A percentile compares a stretch with the other conserved stretches of the same genome.
These are phyloP conservation scores for Eutrema heterophyllum DNA, from an alignment of 345 rosid genomes.

Conservation along the genomic window DNA sequence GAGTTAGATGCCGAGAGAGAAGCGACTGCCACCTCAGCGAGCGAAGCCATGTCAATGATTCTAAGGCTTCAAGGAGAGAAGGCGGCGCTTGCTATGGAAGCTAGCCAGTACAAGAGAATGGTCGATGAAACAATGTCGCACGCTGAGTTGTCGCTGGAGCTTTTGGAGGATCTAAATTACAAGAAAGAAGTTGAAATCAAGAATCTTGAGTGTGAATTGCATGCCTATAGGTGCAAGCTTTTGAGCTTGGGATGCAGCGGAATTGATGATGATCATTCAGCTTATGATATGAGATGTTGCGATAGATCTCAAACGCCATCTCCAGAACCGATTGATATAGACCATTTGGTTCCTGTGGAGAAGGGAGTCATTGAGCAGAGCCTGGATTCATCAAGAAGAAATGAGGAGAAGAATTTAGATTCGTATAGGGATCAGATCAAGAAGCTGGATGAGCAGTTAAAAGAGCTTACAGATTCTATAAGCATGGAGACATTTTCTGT, in stretches of 20 bases:
- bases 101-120: slow-evolving; percentile 77
- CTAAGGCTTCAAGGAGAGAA: slow-evolving; percentile 76
- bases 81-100: slow-evolving; percentile 69
- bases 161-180: slow-evolving; percentile 52
- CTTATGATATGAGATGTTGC: background rate
- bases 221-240: slow-evolving; percentile 59
- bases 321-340: background rate
- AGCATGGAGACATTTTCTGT: slow-evolving; percentile 25
- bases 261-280: slow-evolving; percentile 5
- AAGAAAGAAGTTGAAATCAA: slow-evolving; percentile 74
- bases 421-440: slow-evolving; percentile 31
- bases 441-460: slow-evolving; percentile 42
- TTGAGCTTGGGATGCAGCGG: slow-evolving; percentile 61
- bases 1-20: slow-evolving; percentile 83
- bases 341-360: slow-evolving; percentile 16
- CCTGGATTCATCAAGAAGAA: slow-evolving; percentile 15
- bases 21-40: slow-evolving; percentile 58
- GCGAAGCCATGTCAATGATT: slow-evolving; percentile 76
- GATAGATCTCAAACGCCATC: slow-evolving; percentile 18
- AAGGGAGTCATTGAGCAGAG: slow-evolving; percentile 30
- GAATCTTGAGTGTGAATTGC: slow-evolving; percentile 59
- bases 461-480: slow-evolving; percentile 33
- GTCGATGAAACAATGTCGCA: slow-evolving; percentile 66
- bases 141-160: slow-evolving; percentile 53
- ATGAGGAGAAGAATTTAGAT: slow-evolving; percentile 33